Evolutionary conservation across 148 eudicot species (phyloP), one percentile per base, ranked within the genome.

Genomic region (Vaccinium vitisidaea): DNA sequence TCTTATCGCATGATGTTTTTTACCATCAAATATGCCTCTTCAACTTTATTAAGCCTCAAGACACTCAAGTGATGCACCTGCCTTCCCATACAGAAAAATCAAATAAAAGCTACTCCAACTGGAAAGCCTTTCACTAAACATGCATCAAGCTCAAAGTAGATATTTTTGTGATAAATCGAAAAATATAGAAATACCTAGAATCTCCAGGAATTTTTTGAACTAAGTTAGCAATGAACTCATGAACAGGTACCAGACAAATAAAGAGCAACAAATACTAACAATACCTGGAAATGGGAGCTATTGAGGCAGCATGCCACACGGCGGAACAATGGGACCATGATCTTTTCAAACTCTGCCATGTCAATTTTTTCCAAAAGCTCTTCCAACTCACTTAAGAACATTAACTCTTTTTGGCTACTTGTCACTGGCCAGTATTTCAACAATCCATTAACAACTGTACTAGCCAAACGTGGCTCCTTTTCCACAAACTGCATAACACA

Each of bases 201-300:
- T 79, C 27, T 54, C 14, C n/a, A 30, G 49, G 81, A 79, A 54
- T 54, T 2, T 14, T 79, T 55, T 46, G 13, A 79, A 9, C 25
- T 21, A 6, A 54, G 25, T 6, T 30, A 25, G 10, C 59, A 59
- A 59, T 10, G 30, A 80, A 59, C 53, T 58, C 52, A 59, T 10
- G 52, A 32, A 32, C 59, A 23, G 21, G 75, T 27, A 67, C 8
- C 32, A 48, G 65, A 69, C 73, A 81, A 67, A 12, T 69, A 19
- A 30, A 56, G 63, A 80, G 27, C 46, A 39, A 25, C 9, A 81
- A 36, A 18, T 77, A 77, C 71, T 39, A 82, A 67, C 15, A 77
- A 54, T 83, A 91, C 93, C 93, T 91, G 93, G 75, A 91, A 91
- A 87, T 91, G 93, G 81, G 70, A 88, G 85, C 93, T 91, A 58